Base-by-base conservation (phyloP, 805 yeast species). In the Yarrowia hollandica region DNA sequence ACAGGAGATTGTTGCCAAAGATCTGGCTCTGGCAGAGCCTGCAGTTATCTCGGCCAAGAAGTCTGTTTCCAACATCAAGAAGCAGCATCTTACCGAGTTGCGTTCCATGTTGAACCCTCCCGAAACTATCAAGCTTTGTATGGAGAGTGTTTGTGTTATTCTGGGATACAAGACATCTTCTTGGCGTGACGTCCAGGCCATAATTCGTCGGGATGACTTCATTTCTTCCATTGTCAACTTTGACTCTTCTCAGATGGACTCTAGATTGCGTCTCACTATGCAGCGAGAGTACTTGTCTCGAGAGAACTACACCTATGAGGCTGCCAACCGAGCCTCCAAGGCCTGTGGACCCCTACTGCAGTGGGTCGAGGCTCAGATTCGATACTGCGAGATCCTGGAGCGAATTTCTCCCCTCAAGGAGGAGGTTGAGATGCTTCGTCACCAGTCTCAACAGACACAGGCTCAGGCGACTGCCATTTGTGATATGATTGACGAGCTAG, bases 21-120 rank as follows among this genome's bases (percentile, higher is more conserved):
- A 89, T 60, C 75, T 92, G n/a, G 83, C 80, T 14, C 72, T 76
- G 5, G 96, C 91, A 0, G 94, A 90, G 66, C 97, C 97, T 0
- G 85, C 94, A 0, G 85, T 91, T 6, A 60, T 80, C 2, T 95
- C 86, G 63, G 98, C 98, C 0, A 87, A 86, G 66, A 75, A 80
- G 62, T 96, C 96, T 14, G 98, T 92, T n/a, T 86, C 87, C 64
- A 87, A 89, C 65, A 92, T 92, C 62, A 90, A 90, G 71, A 92
- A 92, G 69, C 95, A 88, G 62, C 97, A 92, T 67, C 75, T 92
- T 38, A 88, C 96, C 1, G 98, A 92, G 71, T 75, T 92, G 25
- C 75, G 96, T 67, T 85, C 96, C 12, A 88, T 92, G 95, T 72
- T 81, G 6, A 89, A 89, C 61, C 98, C 98, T 0, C 98, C 98